Conservation (phyloP, 306 rosid genomes). For the Castanospermum australe region DNA sequence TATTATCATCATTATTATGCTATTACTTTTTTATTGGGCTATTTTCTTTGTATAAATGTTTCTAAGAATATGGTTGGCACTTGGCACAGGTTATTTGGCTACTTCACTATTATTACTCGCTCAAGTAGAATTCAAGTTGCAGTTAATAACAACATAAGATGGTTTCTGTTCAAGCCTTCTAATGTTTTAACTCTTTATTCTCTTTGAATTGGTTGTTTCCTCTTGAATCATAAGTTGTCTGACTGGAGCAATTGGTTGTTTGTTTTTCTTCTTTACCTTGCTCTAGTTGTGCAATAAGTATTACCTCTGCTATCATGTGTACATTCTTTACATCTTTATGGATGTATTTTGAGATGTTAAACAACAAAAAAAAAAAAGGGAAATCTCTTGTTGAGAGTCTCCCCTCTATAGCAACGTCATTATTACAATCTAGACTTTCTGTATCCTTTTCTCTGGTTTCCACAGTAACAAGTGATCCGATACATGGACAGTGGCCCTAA, state of each 20-base stretch:
- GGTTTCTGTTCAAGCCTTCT: constrained; percentile 20
- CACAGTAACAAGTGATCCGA: neutral
- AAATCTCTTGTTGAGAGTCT: neutral
- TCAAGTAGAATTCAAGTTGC: neutral
- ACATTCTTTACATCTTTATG: neutral
- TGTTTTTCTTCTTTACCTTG: neutral
- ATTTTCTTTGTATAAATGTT: neutral
- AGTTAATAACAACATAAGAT: neutral
- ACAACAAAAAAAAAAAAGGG: neutral
- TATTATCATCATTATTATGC: neutral
- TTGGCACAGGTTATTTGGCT: neutral
- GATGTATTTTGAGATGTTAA: neutral
- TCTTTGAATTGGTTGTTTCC: constrained; percentile 12
- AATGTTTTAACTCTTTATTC: neutral
- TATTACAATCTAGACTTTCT: constrained; percentile 17
- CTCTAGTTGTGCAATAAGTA: constrained; percentile 9
- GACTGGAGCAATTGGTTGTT: neutral
- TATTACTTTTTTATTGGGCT: neutral
- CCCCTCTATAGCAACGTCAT: neutral
- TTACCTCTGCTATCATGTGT: constrained; percentile 1
- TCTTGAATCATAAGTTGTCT: constrained; percentile 7
- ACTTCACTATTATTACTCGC: neutral
- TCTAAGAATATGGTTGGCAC: neutral
- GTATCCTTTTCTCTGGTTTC: neutral
- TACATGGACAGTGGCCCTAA: neutral